These are phyloP conservation scores for Xylaria sp. DNA, from an alignment of 2,329 filamentous ascomycete species.

Conservation along the genomic window DNA sequence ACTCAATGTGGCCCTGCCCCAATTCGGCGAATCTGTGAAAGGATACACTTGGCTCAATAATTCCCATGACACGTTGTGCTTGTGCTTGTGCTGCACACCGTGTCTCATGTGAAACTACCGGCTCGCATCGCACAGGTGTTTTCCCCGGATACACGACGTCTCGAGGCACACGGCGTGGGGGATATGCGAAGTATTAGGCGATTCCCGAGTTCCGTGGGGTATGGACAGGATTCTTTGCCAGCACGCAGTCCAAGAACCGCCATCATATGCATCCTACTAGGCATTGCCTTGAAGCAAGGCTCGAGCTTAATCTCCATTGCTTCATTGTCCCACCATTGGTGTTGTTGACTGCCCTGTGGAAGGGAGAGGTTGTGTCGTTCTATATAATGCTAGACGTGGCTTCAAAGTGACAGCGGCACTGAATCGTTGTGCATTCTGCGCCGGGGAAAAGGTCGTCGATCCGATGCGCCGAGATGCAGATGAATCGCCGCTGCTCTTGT, in stretches of 20 bases:
- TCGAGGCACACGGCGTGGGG: background rate
- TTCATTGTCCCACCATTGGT: background rate
- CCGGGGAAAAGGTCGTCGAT: background rate
- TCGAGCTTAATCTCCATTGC: background rate
- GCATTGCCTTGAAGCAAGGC: background rate
- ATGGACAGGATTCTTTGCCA: background rate
- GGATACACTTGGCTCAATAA: slow-evolving; percentile 2
- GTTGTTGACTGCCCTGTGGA: background rate
- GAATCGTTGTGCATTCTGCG: background rate
- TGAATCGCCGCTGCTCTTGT: background rate
- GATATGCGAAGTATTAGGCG: slow-evolving; percentile 1
- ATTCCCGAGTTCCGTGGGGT: background rate
- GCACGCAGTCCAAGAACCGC: background rate
- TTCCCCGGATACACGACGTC: background rate
- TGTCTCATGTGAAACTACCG: background rate
- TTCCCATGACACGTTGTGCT: slow-evolving; percentile 3
- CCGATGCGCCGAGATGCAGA: slow-evolving; percentile 2
- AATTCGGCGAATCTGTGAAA: background rate
- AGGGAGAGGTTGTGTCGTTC: background rate
- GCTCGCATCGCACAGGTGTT: slow-evolving; percentile 1
- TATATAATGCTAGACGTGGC: background rate
- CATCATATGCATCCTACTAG: background rate
- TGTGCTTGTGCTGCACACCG: background rate
- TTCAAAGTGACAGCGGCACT: background rate
- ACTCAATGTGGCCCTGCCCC: background rate